A percentile compares a stretch with the other conserved stretches of the same genome.
Conservation (phyloP, 208 protist genomes). For the Trypanosoma boissoni region DNA sequence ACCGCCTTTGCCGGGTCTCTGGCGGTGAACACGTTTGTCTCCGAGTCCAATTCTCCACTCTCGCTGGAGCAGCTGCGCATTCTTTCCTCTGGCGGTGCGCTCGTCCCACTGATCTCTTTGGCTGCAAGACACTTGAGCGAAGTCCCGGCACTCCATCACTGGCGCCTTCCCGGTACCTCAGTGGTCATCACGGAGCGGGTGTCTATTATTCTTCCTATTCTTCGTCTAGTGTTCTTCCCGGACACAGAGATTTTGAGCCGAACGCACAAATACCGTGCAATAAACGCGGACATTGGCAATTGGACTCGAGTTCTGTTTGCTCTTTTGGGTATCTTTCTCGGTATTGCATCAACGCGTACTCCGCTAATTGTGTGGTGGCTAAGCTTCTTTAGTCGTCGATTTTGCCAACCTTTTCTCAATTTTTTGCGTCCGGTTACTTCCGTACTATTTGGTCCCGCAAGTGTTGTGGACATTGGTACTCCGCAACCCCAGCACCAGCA, state of each 20-base stretch:
- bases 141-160: constrained; percentile 32
- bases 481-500: constrained; percentile 22
- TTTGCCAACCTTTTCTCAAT: constrained; percentile 44
- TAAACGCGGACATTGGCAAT: constrained; percentile 49
- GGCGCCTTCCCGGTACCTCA: constrained; percentile 28
- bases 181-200: constrained; percentile 37
- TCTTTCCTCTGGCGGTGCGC: constrained; percentile 42
- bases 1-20: constrained; percentile 35
- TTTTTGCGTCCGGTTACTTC: constrained; percentile 35
- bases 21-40: constrained; percentile 39
- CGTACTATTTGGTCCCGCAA: constrained; percentile 32
- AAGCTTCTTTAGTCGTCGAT: constrained; percentile 18
- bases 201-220: constrained; percentile 34
- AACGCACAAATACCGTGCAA: constrained; percentile 33
- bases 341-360: constrained; percentile 28
- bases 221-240: constrained; percentile 45
- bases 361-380: constrained; percentile 34
- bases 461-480: constrained; percentile 32
- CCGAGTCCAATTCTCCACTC: constrained; percentile 29
- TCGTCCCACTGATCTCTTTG: constrained; percentile 50
- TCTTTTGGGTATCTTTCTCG: constrained; percentile 50
- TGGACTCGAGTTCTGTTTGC: constrained; percentile 44
- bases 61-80: constrained; percentile 46
- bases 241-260: constrained; percentile 29
- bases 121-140: constrained; percentile 38